Conservation (phyloP, 1,284 basidiomycete species). For the Cryptococcus sp. region DNA sequence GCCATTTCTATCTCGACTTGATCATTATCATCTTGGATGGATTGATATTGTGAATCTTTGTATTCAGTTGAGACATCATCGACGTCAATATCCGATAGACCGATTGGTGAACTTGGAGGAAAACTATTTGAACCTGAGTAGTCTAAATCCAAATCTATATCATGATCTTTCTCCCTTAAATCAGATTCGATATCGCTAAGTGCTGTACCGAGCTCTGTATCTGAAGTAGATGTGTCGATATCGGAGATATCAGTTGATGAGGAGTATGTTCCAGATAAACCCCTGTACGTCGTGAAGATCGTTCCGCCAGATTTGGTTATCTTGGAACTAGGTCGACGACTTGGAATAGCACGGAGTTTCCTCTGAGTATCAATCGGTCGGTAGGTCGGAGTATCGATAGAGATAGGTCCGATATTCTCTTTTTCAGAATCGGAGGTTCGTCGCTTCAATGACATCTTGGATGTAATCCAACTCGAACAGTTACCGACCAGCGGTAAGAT, state of each 20-base stretch:
- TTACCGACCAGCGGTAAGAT: neutral
- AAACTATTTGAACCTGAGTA: too few relatives aligned
- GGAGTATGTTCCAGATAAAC: neutral
- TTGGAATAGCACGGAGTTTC: neutral
- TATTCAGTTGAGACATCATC: too few relatives aligned
- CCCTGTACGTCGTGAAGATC: neutral
- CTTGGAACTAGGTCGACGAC: neutral
- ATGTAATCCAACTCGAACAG: neutral
- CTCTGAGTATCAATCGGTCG: neutral
- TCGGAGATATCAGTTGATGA: neutral
- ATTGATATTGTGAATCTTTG: too few relatives aligned
- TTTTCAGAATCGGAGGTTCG: neutral
- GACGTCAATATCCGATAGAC: too few relatives aligned
- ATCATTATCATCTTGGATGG: neutral
- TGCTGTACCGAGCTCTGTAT: conserved; percentile 1
- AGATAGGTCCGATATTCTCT: neutral
- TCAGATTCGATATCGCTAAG: conserved; percentile 1
- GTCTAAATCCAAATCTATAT: neutral
- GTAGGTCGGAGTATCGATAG: neutral
- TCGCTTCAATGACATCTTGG: neutral
- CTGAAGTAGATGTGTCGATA: neutral
- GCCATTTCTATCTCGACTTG: neutral
- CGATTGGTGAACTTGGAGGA: too few relatives aligned
- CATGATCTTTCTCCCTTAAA: neutral
- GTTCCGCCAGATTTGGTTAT: neutral